Conservation (phyloP, 495 filamentous ascomycete species). For the Aspergillus leporis region DNA sequence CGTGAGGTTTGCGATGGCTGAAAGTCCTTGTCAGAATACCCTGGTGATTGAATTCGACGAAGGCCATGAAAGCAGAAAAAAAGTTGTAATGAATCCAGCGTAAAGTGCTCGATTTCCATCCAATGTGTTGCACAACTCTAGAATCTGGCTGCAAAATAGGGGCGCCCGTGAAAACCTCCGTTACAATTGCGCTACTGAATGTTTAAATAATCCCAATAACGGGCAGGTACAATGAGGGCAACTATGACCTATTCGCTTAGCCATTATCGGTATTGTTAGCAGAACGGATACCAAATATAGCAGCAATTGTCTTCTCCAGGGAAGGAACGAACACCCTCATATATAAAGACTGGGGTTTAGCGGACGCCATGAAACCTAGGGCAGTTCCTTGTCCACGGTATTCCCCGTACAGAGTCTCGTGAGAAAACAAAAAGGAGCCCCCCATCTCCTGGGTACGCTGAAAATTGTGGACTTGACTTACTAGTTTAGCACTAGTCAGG, state of each 20-base stretch:
- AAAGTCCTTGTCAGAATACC: background rate
- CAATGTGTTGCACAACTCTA: background rate
- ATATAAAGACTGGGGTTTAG: background rate
- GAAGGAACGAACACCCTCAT: background rate
- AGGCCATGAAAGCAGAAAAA: background rate
- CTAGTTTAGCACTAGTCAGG: constrained; percentile 12
- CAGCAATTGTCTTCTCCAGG: background rate
- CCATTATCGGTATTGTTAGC: background rate
- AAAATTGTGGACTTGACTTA: constrained; percentile 1
- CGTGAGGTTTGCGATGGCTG: background rate
- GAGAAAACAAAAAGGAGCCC: background rate
- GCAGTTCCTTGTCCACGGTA: background rate
- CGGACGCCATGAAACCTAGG: constrained; percentile 1
- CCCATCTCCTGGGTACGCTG: background rate
- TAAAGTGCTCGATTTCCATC: background rate
- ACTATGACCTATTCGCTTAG: background rate
- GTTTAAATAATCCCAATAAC: background rate
- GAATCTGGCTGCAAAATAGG: background rate
- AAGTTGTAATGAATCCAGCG: background rate
- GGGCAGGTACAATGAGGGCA: background rate
- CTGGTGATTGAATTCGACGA: background rate
- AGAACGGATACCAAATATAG: background rate
- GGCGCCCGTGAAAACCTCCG: background rate
- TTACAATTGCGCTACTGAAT: background rate
- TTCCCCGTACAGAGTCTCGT: constrained; percentile 1